Percentiles rank a stretch among this genome's conserved stretches.
Conservation (phyloP, 1,139 yeast genomes). For the Nakaseomyces sp. region DNA sequence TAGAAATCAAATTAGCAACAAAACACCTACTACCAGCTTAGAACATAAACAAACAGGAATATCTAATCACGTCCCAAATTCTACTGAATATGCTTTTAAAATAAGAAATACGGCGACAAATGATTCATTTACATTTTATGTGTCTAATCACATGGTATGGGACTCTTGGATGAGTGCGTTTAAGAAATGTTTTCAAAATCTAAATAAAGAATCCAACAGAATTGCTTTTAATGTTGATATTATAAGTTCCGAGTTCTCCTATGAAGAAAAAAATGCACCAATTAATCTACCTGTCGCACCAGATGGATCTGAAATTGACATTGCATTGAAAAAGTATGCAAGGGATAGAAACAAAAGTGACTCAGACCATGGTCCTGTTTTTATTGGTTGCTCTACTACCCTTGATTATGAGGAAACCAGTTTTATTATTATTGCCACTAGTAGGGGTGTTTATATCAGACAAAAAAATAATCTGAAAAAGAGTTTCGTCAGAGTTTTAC, state of each 20-base stretch:
- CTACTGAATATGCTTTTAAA: constrained; percentile 36
- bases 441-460: constrained; percentile 30
- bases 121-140: constrained; percentile 49
- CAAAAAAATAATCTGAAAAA: constrained; percentile 33
- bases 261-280: constrained; percentile 48
- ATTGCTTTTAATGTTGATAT: constrained; percentile 51
- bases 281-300: constrained; percentile 51
- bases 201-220: constrained; percentile 38
- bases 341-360: not conserved
- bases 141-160: constrained; percentile 47
- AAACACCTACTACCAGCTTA: constrained; percentile 16
- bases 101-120: constrained; percentile 42
- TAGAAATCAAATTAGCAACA: not conserved
- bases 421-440: constrained; percentile 29
- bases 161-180: constrained; percentile 53
- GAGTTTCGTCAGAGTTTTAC: constrained; percentile 44
- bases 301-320: constrained; percentile 54
- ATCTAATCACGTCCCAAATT: constrained; percentile 14
- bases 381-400: constrained; percentile 42
- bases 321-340: constrained; percentile 35
- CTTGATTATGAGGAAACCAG: constrained; percentile 31
- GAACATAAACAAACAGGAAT: constrained; percentile 9
- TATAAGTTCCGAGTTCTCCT: constrained; percentile 57
- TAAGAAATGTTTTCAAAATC: constrained; percentile 45
- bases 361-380: constrained; percentile 9